These are phyloP conservation scores for Nitzschia sp. DNA, from an alignment of 108 stramenopile species.

Conservation along the genomic window DNA sequence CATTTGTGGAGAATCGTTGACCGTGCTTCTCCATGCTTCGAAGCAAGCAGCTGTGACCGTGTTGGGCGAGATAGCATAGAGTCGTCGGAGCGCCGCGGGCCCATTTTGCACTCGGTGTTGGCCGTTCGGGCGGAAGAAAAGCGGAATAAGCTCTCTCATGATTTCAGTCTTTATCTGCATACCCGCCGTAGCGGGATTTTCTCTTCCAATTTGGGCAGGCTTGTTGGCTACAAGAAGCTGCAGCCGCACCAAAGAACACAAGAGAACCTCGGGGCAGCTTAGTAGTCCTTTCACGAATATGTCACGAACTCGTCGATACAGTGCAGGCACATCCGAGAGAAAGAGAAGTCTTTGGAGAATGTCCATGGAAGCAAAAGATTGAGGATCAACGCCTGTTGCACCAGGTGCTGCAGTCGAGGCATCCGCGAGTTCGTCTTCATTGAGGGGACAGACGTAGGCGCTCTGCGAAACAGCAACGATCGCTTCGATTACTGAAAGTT, in stretches of 20 bases:
- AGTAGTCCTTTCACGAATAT: slow-evolving; percentile 71
- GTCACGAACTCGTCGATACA: slow-evolving; percentile 74
- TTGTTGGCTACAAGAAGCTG: slow-evolving; percentile 46
- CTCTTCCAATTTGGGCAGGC: slow-evolving; percentile 33
- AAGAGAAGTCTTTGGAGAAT: slow-evolving; percentile 76
- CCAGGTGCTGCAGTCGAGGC: slow-evolving; percentile 59
- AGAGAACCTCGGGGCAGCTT: slow-evolving; percentile 75
- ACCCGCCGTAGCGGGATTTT: slow-evolving; percentile 59
- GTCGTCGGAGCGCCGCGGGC: slow-evolving; percentile 77
- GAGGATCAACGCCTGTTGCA: slow-evolving; percentile 49
- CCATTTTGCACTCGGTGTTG: slow-evolving; percentile 71
- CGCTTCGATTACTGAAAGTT: slow-evolving; percentile 76
- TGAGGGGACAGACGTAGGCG: slow-evolving; percentile 68
- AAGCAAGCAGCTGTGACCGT: slow-evolving; percentile 86
- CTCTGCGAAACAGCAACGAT: slow-evolving; percentile 60
- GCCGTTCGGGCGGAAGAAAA: slow-evolving; percentile 87
- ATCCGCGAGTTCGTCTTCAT: slow-evolving; percentile 70
- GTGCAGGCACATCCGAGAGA: slow-evolving; percentile 70
- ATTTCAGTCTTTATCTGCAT: slow-evolving; percentile 85
- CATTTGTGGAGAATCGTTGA: slow-evolving; percentile 46
- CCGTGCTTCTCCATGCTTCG: slow-evolving; percentile 87
- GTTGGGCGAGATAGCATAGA: slow-evolving; percentile 85
- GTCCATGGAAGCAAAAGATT: slow-evolving; percentile 71
- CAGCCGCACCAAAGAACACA: slow-evolving; percentile 72
- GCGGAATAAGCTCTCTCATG: slow-evolving; percentile 89